Evolutionary conservation across 2,329 filamentous ascomycete genomes (phyloP), one percentile per base, ranked within the genome.

Genomic region (Fusarium veterinarium): DNA sequence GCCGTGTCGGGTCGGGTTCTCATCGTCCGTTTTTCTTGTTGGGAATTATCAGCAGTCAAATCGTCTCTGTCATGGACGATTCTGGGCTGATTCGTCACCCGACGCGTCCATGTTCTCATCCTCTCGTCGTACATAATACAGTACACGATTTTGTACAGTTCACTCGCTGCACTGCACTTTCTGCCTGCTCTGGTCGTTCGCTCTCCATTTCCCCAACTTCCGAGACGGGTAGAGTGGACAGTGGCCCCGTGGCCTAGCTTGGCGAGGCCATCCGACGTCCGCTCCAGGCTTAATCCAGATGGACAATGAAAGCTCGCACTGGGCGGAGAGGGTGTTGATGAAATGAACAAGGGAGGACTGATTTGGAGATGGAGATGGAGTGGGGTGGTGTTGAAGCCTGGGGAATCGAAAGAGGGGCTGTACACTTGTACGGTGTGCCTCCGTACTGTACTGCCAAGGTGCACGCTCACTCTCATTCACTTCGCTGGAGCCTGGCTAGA

Each of bases 41-140:
- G 68, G 68, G 51, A 70, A 64, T 48, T 28, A 49, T 64, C 56
- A 52, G 58, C 46, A 64, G 64, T 45, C 33, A 51, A 53, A 59
- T 33, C 55, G 61, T 35, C 53, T 69, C 71, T 67, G 46, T 37
- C 58, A 64, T 66, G 61, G 44, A 68, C 58, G 48, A 67, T 75
- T 77, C 76, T 77, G 76, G 76, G 67, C 76, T 77, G 76, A 77
- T 77, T 64, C 69, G 74, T 77, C 76, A 77, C 71, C 74, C 74
- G 67, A 77, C 74, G 60, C 55, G 56, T 67, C 42, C 66, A 69
- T 73, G 73, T 71, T 60, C 71, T 69, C 64, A 66, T 71, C 59
- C 58, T 63, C 57, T 52, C 46, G 73, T 77, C 64, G 74, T 68
- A 76, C 73, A 75, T 64, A 64, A 75, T 67, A 64, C 59, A 60